Evolutionary conservation across 2,329 filamentous ascomycete genomes (phyloP).

Genomic region (Ceratocystis smalleyi): DNA sequence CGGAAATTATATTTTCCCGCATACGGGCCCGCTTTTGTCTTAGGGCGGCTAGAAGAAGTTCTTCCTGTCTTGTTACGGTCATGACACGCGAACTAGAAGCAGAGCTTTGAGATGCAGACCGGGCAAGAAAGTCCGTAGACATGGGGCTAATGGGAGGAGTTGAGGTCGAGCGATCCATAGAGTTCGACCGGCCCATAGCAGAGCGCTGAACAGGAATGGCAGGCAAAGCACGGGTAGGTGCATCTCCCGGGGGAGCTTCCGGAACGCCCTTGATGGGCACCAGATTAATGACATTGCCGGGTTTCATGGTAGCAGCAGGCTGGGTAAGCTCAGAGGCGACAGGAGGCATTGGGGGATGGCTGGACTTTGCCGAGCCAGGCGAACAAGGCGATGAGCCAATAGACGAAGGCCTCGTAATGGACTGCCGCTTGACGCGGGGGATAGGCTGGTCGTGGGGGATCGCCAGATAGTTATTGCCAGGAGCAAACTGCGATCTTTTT

Average conservation of each 20-base stretch:
- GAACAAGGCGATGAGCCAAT: conserved; percentile 21
- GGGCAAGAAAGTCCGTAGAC: conserved; percentile 35
- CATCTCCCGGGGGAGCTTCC: conserved; percentile 3
- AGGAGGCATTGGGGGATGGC: conserved; percentile 7
- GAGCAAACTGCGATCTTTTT: conserved; percentile 28
- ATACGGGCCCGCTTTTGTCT: conserved; percentile 41
- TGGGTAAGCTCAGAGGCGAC: not conserved
- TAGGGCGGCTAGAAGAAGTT: conserved; percentile 42
- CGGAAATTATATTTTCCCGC: conserved; percentile 32
- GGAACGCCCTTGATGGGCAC: conserved; percentile 7
- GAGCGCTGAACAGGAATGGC: conserved; percentile 10
- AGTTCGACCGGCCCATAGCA: conserved; percentile 17
- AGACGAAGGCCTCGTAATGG: conserved; percentile 22
- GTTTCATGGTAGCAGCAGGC: conserved; percentile 1
- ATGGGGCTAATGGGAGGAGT: conserved; percentile 38
- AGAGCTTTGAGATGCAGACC: conserved; percentile 27
- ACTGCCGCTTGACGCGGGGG: conserved; percentile 7
- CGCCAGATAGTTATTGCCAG: conserved; percentile 29
- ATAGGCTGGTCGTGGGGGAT: conserved; percentile 24
- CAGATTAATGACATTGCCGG: conserved; percentile 7
- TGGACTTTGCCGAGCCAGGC: conserved; percentile 3
- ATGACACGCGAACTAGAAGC: conserved; percentile 32
- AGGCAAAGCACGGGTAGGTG: conserved; percentile 15
- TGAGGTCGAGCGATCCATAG: conserved; percentile 31
- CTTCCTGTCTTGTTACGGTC: conserved; percentile 42